A percentile compares a stretch with the other conserved stretches of the same genome.
phyloP scores from a whole-genome alignment of 192 early-diverging fungal genomes.

The Phlyctochytrium planicorne region DNA sequence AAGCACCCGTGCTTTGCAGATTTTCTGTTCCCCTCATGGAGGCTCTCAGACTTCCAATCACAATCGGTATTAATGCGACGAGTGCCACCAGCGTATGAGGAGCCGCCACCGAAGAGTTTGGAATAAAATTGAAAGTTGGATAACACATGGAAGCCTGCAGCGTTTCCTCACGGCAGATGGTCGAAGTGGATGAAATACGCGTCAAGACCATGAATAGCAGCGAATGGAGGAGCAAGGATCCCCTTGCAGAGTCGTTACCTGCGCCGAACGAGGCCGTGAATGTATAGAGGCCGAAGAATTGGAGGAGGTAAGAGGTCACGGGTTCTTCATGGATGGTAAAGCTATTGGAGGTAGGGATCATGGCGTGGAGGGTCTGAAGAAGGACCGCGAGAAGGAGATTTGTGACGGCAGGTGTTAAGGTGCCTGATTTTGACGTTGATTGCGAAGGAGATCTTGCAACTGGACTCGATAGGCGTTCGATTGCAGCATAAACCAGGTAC shows the following conservation, averaged over 20 bases:
- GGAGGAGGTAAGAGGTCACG: constrained; percentile 63
- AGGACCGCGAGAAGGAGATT: constrained; percentile 20
- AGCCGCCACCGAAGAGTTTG: constrained; percentile 48
- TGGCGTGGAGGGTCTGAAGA: constrained; percentile 54
- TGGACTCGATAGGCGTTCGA: not conserved
- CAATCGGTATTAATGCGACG: constrained; percentile 46
- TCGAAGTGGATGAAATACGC: constrained; percentile 56
- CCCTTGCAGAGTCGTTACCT: constrained; percentile 6
- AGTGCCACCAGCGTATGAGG: constrained; percentile 42
- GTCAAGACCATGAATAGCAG: constrained; percentile 49
- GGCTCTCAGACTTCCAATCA: constrained; percentile 35
- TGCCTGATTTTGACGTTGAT: too few relatives aligned
- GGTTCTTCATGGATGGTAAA: constrained; percentile 88
- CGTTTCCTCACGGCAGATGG: constrained; percentile 84
- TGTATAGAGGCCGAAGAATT: constrained; percentile 60
- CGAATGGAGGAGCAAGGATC: constrained; percentile 21
- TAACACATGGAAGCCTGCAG: constrained; percentile 70
- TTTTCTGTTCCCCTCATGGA: constrained; percentile 51
- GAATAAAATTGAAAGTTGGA: constrained; percentile 76
- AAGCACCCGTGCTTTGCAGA: constrained; percentile 36
- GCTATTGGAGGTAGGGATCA: constrained; percentile 82
- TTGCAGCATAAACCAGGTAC: not conserved
- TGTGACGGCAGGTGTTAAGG: constrained; percentile 1
- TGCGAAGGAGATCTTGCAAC: not conserved
- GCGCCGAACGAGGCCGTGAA: constrained; percentile 27